These are phyloP conservation scores for Rhizopus delemar DNA, from an alignment of 371 early-diverging fungal genomes.

Conservation along the genomic window DNA sequence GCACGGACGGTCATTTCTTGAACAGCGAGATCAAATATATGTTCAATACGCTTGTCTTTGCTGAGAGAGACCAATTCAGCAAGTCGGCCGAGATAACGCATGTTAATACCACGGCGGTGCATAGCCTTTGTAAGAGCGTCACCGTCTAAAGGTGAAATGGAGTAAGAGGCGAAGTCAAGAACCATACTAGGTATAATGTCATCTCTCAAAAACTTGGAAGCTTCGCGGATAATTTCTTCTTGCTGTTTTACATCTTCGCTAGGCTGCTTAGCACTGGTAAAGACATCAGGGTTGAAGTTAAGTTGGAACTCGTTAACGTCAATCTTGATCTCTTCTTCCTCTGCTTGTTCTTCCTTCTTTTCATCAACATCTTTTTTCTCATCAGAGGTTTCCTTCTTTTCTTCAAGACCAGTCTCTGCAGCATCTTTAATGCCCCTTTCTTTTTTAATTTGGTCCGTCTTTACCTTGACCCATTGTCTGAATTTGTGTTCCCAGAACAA, in stretches of 20 bases:
- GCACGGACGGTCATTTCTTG: constrained; percentile 90
- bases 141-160: constrained; percentile 81
- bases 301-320: constrained; percentile 70
- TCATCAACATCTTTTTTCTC: constrained; percentile 26
- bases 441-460: constrained; percentile 58
- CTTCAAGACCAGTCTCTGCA: constrained; percentile 3
- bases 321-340: constrained; percentile 56
- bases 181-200: constrained; percentile 74
- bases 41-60: constrained; percentile 59
- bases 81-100: constrained; percentile 90
- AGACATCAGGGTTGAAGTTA: constrained; percentile 81
- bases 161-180: constrained; percentile 72
- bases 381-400: constrained; percentile 18
- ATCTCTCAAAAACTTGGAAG: constrained; percentile 74
- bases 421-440: constrained; percentile 38
- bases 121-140: constrained; percentile 78
- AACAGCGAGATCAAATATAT: constrained; percentile 55
- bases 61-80: constrained; percentile 60
- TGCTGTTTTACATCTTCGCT: constrained; percentile 31
- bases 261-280: constrained; percentile 55
- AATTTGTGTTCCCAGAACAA: constrained; percentile 82
- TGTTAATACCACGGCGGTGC: constrained; percentile 95
- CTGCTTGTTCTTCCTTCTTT: constrained; percentile 35
- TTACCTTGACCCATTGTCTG: constrained; percentile 63
- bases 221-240: constrained; percentile 69